Conservation (phyloP, 139 green algal species). For the Chlamydomonas eustigma region DNA sequence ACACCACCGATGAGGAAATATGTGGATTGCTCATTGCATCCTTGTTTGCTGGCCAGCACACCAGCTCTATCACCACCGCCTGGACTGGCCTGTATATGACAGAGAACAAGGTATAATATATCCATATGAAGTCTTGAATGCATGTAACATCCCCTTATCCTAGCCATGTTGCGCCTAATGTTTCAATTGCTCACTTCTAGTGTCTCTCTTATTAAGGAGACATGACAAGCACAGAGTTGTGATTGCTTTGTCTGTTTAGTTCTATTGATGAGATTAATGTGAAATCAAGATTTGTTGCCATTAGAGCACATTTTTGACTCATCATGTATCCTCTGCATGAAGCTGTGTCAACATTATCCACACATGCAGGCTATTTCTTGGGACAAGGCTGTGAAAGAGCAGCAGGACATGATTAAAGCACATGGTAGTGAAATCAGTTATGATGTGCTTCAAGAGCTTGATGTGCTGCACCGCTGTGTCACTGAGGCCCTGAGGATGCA, state of each 20-base stretch:
- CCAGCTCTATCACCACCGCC: conserved; percentile 86
- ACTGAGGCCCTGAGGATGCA: conserved; percentile 90
- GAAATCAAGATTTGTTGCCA: no score
- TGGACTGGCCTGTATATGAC: conserved; percentile 88
- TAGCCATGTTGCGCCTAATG: no score
- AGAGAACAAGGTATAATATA: conserved; percentile 45
- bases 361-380: conserved; percentile 8
- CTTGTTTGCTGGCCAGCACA: conserved; percentile 98
- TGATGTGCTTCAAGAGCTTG: conserved; percentile 86
- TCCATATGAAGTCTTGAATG: neutral
- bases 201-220: no score
- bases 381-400: conserved; percentile 64
- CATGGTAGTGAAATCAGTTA: conserved; percentile 71
- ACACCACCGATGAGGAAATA: conserved; percentile 88
- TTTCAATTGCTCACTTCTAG: no score
- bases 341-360: no score
- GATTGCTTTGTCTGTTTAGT: no score
- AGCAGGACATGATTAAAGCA: conserved; percentile 64
- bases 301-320: no score
- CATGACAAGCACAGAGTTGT: no score
- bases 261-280: no score
- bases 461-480: conserved; percentile 81
- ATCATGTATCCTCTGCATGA: no score
- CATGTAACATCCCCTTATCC: no score
- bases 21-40: conserved; percentile 95